Conservation (phyloP, 1,284 basidiomycete species). For the Cryptococcus sp. region DNA sequence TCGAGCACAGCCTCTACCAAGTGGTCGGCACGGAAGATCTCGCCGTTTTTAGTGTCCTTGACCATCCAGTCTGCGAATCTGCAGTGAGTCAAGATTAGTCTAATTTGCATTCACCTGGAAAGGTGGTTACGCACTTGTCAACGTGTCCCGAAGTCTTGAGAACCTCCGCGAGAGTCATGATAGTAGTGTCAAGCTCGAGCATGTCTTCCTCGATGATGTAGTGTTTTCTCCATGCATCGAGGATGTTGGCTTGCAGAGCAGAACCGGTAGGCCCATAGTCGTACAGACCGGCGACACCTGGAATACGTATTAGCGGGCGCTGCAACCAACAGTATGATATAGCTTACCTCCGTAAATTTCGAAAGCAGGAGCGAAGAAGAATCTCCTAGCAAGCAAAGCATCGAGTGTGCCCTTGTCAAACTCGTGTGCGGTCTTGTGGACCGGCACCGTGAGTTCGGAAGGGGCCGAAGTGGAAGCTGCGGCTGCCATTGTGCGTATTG, state of each 20-base stretch:
- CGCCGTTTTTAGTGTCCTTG: conserved; percentile 89
- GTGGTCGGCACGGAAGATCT: conserved; percentile 97
- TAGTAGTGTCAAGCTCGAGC: conserved; percentile 97
- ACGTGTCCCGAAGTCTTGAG: conserved; percentile 99
- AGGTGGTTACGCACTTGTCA: conserved; percentile 61
- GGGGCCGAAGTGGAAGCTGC: conserved; percentile 42
- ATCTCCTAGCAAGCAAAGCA: conserved; percentile 82
- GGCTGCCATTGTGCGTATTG: conserved; percentile 25
- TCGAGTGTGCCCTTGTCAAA: conserved; percentile 90
- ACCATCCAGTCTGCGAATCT: conserved; percentile 99
- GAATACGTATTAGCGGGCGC: not conserved
- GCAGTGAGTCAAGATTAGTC: not conserved
- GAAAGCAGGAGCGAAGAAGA: conserved; percentile 98
- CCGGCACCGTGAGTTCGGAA: conserved; percentile 40
- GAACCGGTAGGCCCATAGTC: conserved; percentile 96
- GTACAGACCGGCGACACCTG: conserved; percentile 92
- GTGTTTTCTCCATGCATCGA: conserved; percentile 95
- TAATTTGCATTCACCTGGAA: not conserved
- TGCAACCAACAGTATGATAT: not conserved
- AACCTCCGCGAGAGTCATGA: conserved; percentile 93
- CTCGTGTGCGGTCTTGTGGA: conserved; percentile 82
- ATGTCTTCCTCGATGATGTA: conserved; percentile 99
- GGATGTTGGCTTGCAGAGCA: conserved; percentile 93
- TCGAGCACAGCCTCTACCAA: conserved; percentile 92
- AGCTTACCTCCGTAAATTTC: conserved; percentile 92